Evolutionary conservation across 2,329 filamentous ascomycete species (phyloP).

Genomic region (Neofusicoccum laricinum): DNA sequence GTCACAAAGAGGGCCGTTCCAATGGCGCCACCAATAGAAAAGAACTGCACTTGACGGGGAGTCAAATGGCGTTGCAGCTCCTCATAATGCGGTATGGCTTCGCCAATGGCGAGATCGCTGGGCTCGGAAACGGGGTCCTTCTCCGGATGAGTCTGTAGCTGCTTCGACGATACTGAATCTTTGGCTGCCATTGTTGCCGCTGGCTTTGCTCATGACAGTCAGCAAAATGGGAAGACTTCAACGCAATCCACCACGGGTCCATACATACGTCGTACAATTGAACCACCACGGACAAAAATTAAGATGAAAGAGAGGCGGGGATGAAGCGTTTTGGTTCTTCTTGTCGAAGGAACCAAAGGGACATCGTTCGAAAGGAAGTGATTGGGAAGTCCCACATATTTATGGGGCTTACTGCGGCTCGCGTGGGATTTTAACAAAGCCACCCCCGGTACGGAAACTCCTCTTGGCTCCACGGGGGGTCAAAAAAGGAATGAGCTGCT

Average conservation of each 20-base stretch:
- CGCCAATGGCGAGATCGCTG: neutral
- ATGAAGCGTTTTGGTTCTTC: neutral
- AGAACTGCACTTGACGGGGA: neutral
- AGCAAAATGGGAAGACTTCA: no score
- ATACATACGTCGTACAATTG: neutral
- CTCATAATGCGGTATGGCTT: neutral
- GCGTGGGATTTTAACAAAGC: neutral
- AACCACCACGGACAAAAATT: neutral
- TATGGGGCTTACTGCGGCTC: neutral
- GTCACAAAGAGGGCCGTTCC: conserved; percentile 19
- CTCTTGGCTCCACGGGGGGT: no score
- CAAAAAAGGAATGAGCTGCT: no score
- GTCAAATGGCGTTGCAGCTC: neutral
- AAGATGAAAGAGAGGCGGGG: neutral
- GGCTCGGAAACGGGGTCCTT: neutral
- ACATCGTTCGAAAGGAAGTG: neutral
- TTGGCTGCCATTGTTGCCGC: neutral
- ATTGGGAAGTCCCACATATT: neutral
- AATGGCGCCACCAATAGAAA: conserved; percentile 15
- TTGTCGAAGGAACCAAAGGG: neutral
- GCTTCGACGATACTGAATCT: neutral
- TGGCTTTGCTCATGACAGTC: no score
- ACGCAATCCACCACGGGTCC: no score
- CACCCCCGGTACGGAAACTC: neutral
- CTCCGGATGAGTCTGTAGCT: neutral